Conservation (phyloP, 1,139 yeast species). For the Arxiozyma telluris region DNA sequence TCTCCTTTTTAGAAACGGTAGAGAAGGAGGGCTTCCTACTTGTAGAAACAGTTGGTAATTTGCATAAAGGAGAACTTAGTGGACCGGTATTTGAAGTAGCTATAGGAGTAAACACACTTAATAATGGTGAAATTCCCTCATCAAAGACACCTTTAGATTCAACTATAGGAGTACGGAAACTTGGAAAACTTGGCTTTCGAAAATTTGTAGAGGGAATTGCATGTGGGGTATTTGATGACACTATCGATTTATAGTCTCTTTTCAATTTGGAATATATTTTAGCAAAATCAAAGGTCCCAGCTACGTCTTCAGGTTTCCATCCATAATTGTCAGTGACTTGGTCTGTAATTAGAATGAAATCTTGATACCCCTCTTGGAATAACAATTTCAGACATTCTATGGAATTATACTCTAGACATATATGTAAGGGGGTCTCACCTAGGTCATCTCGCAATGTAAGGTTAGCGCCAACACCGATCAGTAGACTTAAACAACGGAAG, state of each 20-base stretch:
- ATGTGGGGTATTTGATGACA: background rate
- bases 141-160: slow-evolving; percentile 21
- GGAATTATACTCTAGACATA: slow-evolving; percentile 72
- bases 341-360: slow-evolving; percentile 30
- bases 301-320: slow-evolving; percentile 60
- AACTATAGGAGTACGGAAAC: slow-evolving; percentile 18
- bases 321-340: slow-evolving; percentile 47
- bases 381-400: slow-evolving; percentile 54
- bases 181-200: slow-evolving; percentile 15
- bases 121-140: slow-evolving; percentile 24
- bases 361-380: slow-evolving; percentile 33
- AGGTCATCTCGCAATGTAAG: slow-evolving; percentile 48
- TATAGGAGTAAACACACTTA: slow-evolving; percentile 18
- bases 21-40: slow-evolving; percentile 13
- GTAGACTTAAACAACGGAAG: slow-evolving; percentile 57
- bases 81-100: background rate
- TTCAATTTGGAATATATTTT: slow-evolving; percentile 21
- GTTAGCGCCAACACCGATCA: slow-evolving; percentile 77
- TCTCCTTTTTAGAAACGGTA: slow-evolving; percentile 3
- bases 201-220: background rate
- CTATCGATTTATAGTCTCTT: slow-evolving; percentile 3
- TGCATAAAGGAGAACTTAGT: slow-evolving; percentile 2
- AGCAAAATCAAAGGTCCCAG: slow-evolving; percentile 42
- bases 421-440: slow-evolving; percentile 73
- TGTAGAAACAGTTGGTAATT: slow-evolving; percentile 14